These are phyloP conservation scores for Podila epigama DNA, from an alignment of 192 early-diverging fungal genomes.

Conservation along the genomic window DNA sequence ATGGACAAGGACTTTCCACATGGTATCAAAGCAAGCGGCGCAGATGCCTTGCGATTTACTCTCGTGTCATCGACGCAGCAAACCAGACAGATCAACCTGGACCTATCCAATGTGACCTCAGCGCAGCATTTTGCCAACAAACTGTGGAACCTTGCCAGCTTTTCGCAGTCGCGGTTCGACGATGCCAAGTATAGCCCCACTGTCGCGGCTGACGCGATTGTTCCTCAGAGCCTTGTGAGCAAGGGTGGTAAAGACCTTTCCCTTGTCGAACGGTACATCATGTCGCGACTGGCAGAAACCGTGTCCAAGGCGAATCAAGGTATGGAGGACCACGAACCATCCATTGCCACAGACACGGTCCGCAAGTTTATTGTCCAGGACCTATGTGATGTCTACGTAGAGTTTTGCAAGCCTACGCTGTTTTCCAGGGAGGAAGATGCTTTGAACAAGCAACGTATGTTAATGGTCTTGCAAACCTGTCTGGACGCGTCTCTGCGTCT, in stretches of 20 bases:
- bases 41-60: constrained; percentile 84
- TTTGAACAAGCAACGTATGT: constrained; percentile 60
- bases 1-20: constrained; percentile 83
- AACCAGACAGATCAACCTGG: constrained; percentile 94
- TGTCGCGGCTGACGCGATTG: neutral
- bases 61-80: constrained; percentile 75
- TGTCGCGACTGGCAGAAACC: constrained; percentile 81
- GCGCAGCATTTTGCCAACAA: constrained; percentile 96
- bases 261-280: constrained; percentile 83
- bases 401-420: constrained; percentile 84
- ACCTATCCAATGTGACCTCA: constrained; percentile 83
- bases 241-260: constrained; percentile 47
- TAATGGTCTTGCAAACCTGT: constrained; percentile 68
- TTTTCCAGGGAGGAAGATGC: constrained; percentile 61
- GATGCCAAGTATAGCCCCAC: constrained; percentile 48
- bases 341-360: constrained; percentile 80
- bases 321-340: constrained; percentile 76
- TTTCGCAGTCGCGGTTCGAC: constrained; percentile 70
- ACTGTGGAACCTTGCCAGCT: constrained; percentile 90
- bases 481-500: constrained; percentile 80
- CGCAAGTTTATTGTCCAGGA: constrained; percentile 91
- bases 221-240: neutral
- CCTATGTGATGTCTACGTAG: constrained; percentile 95
- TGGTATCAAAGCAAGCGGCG: constrained; percentile 91
- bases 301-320: constrained; percentile 68